Conservation (phyloP, 495 filamentous ascomycete genomes). For the Penicillium malachiteum region DNA sequence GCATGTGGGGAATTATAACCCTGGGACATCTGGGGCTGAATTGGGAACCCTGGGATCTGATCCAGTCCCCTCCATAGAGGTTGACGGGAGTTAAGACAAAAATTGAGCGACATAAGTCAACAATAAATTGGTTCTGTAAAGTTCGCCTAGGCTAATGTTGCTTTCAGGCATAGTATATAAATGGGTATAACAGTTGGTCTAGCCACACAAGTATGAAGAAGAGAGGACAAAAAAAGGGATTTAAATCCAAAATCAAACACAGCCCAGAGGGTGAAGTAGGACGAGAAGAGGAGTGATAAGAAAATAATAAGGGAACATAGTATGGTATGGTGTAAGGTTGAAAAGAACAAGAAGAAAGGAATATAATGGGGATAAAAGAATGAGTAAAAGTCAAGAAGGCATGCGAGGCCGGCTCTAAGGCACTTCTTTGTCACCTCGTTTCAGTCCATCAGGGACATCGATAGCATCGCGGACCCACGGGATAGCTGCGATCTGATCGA, state of each 20-base stretch:
- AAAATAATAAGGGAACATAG: too few species aligned
- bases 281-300: not conserved
- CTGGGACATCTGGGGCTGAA: too few species aligned
- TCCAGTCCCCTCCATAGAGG: too few species aligned
- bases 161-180: constrained; percentile 4
- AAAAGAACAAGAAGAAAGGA: too few species aligned
- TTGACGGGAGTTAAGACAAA: too few species aligned
- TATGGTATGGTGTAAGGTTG: too few species aligned
- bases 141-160: not conserved
- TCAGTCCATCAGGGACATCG: constrained; percentile 65
- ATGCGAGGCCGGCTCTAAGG: constrained; percentile 43
- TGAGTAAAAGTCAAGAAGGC: constrained; percentile 4
- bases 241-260: too few species aligned
- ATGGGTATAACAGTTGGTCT: constrained; percentile 28
- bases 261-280: too few species aligned
- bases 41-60: too few species aligned
- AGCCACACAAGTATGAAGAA: constrained; percentile 15
- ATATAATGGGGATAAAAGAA: not conserved
- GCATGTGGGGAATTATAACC: too few species aligned
- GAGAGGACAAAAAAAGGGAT: constrained; percentile 1
- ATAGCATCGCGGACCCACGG: constrained; percentile 79
- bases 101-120: too few species aligned
- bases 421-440: constrained; percentile 64
- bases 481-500: constrained; percentile 67
- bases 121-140: not conserved